Percentiles rank a stretch among this genome's conserved stretches.
These are phyloP conservation scores for Chaetomium sp. DNA, from an alignment of 2,329 filamentous ascomycete genomes.

Conservation along the genomic window DNA sequence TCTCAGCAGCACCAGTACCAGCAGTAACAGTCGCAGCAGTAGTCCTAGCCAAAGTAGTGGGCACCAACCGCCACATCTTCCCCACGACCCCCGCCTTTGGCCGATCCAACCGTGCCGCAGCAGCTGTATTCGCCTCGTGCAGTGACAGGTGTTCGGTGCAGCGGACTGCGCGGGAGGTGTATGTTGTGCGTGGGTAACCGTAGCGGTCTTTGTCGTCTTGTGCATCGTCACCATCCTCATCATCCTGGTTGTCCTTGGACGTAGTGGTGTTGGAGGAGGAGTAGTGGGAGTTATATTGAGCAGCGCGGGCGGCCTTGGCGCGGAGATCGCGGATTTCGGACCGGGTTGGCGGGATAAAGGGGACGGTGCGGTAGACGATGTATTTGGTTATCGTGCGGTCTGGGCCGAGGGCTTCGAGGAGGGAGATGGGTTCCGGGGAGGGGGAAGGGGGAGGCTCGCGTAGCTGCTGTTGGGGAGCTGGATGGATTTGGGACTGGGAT, in stretches of 20 bases:
- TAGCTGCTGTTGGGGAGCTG: background rate
- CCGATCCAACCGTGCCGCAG: background rate
- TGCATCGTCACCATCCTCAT: background rate
- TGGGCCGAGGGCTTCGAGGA: conserved; percentile 5
- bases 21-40: too few species aligned
- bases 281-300: too few species aligned
- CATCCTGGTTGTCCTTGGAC: background rate
- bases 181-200: background rate
- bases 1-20: too few species aligned
- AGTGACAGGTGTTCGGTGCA: conserved; percentile 3
- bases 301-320: too few species aligned
- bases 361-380: conserved; percentile 14
- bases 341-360: background rate
- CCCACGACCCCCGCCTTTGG: conserved; percentile 3
- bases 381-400: conserved; percentile 8
- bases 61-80: conserved; percentile 5
- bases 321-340: too few species aligned
- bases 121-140: conserved; percentile 4
- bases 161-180: background rate
- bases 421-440: background rate
- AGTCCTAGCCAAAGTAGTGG: background rate
- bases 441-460: background rate
- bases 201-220: background rate
- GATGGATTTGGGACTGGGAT: background rate
- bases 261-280: background rate